phyloP scores from a whole-genome alignment of 352 stramenopile genomes.

The Thraustochytrium sp. region DNA sequence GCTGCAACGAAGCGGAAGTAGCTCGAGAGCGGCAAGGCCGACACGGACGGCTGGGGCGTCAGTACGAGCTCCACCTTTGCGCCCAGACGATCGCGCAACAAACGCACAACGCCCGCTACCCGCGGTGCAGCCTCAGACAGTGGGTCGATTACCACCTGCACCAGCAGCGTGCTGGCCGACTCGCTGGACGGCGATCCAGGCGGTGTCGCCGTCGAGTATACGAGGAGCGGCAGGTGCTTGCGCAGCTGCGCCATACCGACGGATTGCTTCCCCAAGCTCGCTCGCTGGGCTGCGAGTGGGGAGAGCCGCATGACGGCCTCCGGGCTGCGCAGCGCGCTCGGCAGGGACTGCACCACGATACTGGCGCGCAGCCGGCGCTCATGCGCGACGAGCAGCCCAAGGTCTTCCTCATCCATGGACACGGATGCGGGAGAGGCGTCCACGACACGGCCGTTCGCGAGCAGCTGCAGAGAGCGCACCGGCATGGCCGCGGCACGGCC shows the following conservation, averaged over 20 bases:
- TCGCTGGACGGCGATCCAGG: neutral
- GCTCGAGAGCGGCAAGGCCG: conserved; percentile 75
- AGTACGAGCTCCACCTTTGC: conserved; percentile 53
- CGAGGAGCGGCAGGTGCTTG: neutral
- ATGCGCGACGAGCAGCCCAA: neutral
- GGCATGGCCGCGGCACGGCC: neutral
- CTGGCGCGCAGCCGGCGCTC: conserved; percentile 44
- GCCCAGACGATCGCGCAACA: conserved; percentile 49
- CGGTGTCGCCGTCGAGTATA: conserved; percentile 11
- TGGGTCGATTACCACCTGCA: conserved; percentile 78
- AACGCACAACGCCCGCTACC: conserved; percentile 70
- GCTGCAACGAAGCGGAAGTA: conserved; percentile 82
- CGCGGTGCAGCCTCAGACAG: conserved; percentile 76
- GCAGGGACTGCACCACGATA: conserved; percentile 63
- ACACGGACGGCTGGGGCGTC: conserved; percentile 62
- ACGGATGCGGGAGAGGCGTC: neutral
- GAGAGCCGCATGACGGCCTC: neutral
- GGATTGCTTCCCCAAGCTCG: neutral
- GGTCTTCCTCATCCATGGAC: neutral
- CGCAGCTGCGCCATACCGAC: neutral
- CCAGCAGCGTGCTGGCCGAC: conserved; percentile 52
- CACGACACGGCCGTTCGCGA: neutral
- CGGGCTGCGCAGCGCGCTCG: conserved; percentile 47
- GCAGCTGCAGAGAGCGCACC: neutral
- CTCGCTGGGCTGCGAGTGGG: neutral